Base-by-base conservation (phyloP, 495 filamentous ascomycete genomes). In the Aspergillus homomorphus region DNA sequence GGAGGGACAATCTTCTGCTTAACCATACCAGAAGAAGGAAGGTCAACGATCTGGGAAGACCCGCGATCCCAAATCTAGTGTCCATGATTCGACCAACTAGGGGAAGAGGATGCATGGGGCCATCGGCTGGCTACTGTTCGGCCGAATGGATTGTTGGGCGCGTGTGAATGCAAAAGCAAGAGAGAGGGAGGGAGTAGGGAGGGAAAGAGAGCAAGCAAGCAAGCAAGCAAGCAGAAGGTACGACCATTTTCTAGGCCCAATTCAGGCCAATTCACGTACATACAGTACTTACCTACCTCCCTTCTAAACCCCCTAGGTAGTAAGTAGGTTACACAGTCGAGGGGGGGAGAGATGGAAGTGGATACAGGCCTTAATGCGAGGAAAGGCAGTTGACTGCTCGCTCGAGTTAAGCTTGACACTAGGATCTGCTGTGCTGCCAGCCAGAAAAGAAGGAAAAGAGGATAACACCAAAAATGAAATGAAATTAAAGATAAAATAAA, bases 401-500 rank as follows among this genome's bases (percentile, higher is more conserved):
- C 22, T 33, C 49, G 24, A 18, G 6, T 62, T 28, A 52, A 44
- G 23, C 20, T 38, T 33, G 22, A 8, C 46, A 53, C 20, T 23
- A 46, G 15, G n/a, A 15, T 49, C 45, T 49, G 21, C 48, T 51
- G 22, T 18, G n/a, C n/a, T 51, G 48, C 23, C 48, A 51, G 48
- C 48, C 21, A 24, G 20, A 28, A 16, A 18, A 51, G 2, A 14
- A 38, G 15, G 4, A 28, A 28, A 28, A 28, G 9, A 28, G 15
- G 15, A 12, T 9, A 38, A 38, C 8, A 38, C 8, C 8, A 38
- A 2, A 38, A 38, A 38, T 10, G 15, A 38, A 38, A 38, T 10
- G 10, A 14, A 38, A 30, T 33, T 19, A 20, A 28, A 53, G 7
- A 46, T 30, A 46, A 52, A 26, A 48, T 21, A 19, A 53, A 54